These are phyloP conservation scores for Lentinula sp. DNA, from an alignment of 768 basidiomycete species.

Conservation along the genomic window DNA sequence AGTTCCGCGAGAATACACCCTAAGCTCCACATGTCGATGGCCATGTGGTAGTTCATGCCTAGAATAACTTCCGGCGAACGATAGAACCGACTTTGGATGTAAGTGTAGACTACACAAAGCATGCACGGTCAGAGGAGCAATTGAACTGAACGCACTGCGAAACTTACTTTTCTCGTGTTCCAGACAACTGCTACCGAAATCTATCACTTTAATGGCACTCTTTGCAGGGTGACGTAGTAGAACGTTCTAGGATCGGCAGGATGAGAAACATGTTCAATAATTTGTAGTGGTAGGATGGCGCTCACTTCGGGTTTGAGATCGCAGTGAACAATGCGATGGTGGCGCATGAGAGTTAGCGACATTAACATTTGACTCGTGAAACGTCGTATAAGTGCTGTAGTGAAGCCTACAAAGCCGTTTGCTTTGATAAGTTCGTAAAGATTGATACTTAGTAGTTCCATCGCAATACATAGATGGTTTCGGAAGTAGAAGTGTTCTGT, in stretches of 20 bases:
- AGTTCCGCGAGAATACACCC: conserved; percentile 97
- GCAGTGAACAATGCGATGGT: conserved; percentile 97
- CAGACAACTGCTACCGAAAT: conserved; percentile 97
- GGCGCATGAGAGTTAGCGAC: conserved; percentile 88
- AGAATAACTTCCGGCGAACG: conserved; percentile 99
- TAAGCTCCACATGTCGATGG: conserved; percentile 99
- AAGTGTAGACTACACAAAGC: conserved; percentile 78
- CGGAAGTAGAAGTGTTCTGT: conserved; percentile 98
- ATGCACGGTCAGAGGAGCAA: conserved; percentile 6
- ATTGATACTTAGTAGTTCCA: conserved; percentile 97
- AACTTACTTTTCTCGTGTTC: conserved; percentile 94
- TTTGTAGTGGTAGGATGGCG: neutral
- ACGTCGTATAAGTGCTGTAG: conserved; percentile 88
- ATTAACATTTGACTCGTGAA: conserved; percentile 95
- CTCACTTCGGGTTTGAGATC: conserved; percentile 96
- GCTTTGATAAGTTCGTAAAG: conserved; percentile 99
- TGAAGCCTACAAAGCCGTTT: conserved; percentile 97
- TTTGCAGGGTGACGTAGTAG: conserved; percentile 91
- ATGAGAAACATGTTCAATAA: conserved; percentile 1
- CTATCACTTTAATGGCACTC: conserved; percentile 96
- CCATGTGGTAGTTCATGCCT: conserved; percentile 99
- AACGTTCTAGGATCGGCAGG: conserved; percentile 62
- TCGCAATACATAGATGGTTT: conserved; percentile 95
- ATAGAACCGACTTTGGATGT: conserved; percentile 99
- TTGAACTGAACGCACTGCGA: neutral